A percentile compares a stretch with the other conserved stretches of the same genome.
phyloP scores from a whole-genome alignment of 1,284 basidiomycete species.

The Leccinum subfulvum region DNA sequence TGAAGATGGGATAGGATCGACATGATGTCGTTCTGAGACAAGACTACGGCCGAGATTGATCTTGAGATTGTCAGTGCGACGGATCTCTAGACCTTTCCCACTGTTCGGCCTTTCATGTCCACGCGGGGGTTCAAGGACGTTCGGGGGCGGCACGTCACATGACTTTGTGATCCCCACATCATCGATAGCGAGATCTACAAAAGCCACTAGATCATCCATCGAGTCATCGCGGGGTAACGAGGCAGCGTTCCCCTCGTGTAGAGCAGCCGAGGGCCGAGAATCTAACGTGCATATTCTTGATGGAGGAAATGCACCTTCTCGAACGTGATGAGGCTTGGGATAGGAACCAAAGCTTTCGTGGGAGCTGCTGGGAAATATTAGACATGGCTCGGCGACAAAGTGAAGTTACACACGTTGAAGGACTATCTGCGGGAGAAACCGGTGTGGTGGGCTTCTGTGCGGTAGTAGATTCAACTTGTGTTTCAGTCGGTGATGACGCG shows the following conservation, averaged over 20 bases:
- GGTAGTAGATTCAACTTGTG: slow-evolving; percentile 4
- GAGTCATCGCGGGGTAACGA: slow-evolving; percentile 29
- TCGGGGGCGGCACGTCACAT: slow-evolving; percentile 38
- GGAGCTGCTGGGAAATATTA: slow-evolving; percentile 15
- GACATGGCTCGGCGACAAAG: not conserved
- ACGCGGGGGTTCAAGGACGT: slow-evolving; percentile 39
- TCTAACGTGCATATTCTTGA: slow-evolving; percentile 42
- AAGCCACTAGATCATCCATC: slow-evolving; percentile 36
- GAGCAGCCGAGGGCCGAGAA: slow-evolving; percentile 23
- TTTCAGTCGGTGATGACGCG: slow-evolving; percentile 12
- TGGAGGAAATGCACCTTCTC: slow-evolving; percentile 69
- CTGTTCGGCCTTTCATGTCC: slow-evolving; percentile 26
- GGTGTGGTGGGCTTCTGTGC: slow-evolving; percentile 4
- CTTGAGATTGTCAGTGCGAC: slow-evolving; percentile 26
- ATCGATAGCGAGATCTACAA: slow-evolving; percentile 36
- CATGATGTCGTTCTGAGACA: slow-evolving; percentile 17
- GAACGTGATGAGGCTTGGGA: slow-evolving; percentile 45
- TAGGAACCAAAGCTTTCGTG: slow-evolving; percentile 20
- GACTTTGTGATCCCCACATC: slow-evolving; percentile 37
- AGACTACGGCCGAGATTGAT: slow-evolving; percentile 6
- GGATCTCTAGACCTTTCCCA: slow-evolving; percentile 32
- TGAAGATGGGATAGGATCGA: slow-evolving; percentile 14
- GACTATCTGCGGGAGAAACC: slow-evolving; percentile 9
- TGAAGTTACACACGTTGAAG: slow-evolving; percentile 23
- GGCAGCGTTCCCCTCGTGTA: slow-evolving; percentile 12